Conservation (phyloP, 2,329 filamentous ascomycete genomes). For the Podosphaera fusca region DNA sequence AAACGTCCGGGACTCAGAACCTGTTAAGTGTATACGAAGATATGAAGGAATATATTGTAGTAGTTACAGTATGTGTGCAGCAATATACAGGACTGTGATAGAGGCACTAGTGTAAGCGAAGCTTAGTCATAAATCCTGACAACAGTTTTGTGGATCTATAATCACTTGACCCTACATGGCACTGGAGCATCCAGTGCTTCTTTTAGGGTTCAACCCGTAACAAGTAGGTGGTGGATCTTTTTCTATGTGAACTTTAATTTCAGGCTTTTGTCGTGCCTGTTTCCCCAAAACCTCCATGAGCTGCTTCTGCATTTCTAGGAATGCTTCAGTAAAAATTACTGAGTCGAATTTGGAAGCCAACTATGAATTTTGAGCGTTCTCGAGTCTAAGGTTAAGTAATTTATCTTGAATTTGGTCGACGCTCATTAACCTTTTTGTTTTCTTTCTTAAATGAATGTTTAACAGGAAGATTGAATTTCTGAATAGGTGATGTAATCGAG, state of each 20-base stretch:
- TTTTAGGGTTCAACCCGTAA: too few relatives aligned
- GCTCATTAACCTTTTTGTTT: background rate
- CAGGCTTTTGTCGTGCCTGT: constrained; percentile 1
- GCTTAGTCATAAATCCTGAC: too few relatives aligned
- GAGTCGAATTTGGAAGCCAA: background rate
- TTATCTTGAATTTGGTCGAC: background rate
- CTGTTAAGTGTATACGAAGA: too few relatives aligned
- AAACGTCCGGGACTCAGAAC: too few relatives aligned
- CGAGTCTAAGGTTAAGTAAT: background rate
- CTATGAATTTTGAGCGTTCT: background rate
- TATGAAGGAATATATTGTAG: too few relatives aligned
- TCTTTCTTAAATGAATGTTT: background rate
- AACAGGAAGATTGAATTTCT: background rate
- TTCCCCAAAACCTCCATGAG: background rate
- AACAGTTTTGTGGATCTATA: too few relatives aligned
- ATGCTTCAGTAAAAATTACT: background rate
- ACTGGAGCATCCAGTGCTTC: too few relatives aligned
- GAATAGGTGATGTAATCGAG: background rate
- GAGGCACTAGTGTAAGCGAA: too few relatives aligned
- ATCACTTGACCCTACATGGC: too few relatives aligned
- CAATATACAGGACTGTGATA: too few relatives aligned
- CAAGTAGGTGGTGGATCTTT: background rate
- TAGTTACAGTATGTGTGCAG: too few relatives aligned
- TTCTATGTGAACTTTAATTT: background rate
- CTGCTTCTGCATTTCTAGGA: background rate